These are phyloP conservation scores for Zymoseptoria tritici DNA, from an alignment of 2,329 filamentous ascomycete genomes.

Conservation along the genomic window DNA sequence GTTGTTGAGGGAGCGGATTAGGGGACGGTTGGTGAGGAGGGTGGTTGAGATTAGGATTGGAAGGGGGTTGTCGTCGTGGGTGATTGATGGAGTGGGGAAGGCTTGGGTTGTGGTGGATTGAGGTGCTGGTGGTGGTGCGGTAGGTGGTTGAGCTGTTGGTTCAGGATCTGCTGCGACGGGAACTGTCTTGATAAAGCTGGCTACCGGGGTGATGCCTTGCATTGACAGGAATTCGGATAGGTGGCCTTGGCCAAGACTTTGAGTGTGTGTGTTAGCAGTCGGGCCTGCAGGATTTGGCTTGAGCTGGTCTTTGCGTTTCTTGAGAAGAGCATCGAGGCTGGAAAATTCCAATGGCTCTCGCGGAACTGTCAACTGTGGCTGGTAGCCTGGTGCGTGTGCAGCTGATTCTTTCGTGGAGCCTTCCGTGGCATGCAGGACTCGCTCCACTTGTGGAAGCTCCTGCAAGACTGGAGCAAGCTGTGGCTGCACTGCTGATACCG, in stretches of 20 bases:
- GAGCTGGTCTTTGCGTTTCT: conserved; percentile 34
- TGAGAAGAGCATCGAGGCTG: conserved; percentile 31
- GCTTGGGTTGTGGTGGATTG: background rate
- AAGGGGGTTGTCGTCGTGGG: conserved; percentile 13
- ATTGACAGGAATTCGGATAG: background rate
- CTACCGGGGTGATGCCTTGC: background rate
- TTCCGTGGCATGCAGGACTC: background rate
- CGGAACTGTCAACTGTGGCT: background rate
- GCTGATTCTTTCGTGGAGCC: background rate
- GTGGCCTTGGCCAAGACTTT: background rate
- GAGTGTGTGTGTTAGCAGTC: background rate
- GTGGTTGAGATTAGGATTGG: conserved; percentile 48
- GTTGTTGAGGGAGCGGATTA: conserved; percentile 47
- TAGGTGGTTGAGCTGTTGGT: background rate
- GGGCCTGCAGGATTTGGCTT: conserved; percentile 1
- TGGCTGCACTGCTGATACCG: background rate
- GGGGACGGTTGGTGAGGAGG: conserved; percentile 36
- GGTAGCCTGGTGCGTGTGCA: background rate
- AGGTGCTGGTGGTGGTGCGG: background rate
- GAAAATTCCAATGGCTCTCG: background rate
- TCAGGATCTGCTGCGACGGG: background rate
- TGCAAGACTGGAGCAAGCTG: background rate
- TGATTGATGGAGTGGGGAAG: conserved; percentile 2
- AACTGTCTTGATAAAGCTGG: background rate
- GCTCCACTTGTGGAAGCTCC: background rate